Base-by-base conservation (phyloP, 208 protist species). In the Acanthamoeba comandoni region DNA sequence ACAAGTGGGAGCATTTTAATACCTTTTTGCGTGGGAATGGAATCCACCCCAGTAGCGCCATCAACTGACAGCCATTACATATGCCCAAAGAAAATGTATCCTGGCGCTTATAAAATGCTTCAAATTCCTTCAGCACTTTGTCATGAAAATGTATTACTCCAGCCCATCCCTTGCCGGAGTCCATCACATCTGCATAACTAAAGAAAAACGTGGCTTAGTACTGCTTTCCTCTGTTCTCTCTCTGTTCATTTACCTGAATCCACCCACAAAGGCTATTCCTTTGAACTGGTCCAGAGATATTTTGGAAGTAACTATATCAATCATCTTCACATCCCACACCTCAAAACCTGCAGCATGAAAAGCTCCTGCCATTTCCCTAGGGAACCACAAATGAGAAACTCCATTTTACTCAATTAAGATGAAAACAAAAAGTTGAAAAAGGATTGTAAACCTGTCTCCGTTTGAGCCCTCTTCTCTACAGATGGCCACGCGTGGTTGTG, bases 131-230 rank as follows among this genome's bases (percentile, higher is more conserved):
- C 0, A 49, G 26, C 9, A 93, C 52, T 51, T 84, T 91, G n/a
- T 55, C 35, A 24, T 93, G 62, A 69, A 89, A 94, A 26, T 82
- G 35, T 77, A 93, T 92, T 11, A 88, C 58, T 24, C 80, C 95
- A 0, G 95, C 95, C 95, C 95, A 96, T 39, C 95, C 95, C 82
- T 96, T 96, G 49, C 94, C 94, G 5, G 95, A 96, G 67, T 94
- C 95, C 57, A 96, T 69, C 17, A 96, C 95, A 82, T 96, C 95
- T 51, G 88, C 94, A 75, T 96, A 96, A 12, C 91, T 94, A 55
- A 13, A 2, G 11, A 29, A 9, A 9, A 70, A 12, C 62, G 17
- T 29, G 22, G 12, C 67, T 60, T 15, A 19, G 19, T 60, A 19
- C 55, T 60, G 55, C 55, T 19, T 24, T 5, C 69, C 48, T 49